A percentile compares a stretch with the other conserved stretches of the same genome.
Conservation (phyloP, 2,329 filamentous ascomycete species). For the Sporothrix luriei region DNA sequence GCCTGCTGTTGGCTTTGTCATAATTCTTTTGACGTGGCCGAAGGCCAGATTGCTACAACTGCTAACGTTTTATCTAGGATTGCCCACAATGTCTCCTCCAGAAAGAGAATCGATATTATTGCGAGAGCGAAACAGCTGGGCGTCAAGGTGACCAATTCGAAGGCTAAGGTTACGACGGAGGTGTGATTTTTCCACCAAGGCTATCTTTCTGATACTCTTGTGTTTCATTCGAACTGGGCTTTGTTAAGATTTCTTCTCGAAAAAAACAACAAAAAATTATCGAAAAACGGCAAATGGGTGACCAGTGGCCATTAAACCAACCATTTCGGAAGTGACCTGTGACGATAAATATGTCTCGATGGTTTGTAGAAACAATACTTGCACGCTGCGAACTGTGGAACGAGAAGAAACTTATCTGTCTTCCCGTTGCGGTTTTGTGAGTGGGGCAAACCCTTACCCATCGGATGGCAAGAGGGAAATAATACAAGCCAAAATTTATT, state of each 20-base stretch:
- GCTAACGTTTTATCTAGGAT: conserved; percentile 67
- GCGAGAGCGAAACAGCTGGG: conserved; percentile 95
- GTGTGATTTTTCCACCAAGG: conserved; percentile 53
- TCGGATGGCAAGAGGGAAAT: background rate
- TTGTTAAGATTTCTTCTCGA: conserved; percentile 25
- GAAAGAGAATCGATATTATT: conserved; percentile 98
- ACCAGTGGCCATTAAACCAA: conserved; percentile 24
- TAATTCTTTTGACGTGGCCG: background rate
- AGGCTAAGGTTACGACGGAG: conserved; percentile 98
- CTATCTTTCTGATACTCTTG: conserved; percentile 30
- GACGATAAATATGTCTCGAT: background rate
- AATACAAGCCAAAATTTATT: background rate
- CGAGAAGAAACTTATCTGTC: background rate
- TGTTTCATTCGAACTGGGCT: conserved; percentile 34
- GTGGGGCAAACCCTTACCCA: background rate
- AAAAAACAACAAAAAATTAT: conserved; percentile 20
- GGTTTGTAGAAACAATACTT: background rate
- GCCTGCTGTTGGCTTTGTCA: background rate
- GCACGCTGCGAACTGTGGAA: background rate
- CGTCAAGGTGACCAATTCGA: conserved; percentile 99
- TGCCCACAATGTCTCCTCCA: conserved; percentile 93
- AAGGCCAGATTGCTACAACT: background rate
- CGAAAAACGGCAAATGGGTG: conserved; percentile 26
- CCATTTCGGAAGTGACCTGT: background rate
- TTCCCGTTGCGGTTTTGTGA: background rate